Conservation (phyloP, 345 rosid genomes). For the Moricandia arvensis region DNA sequence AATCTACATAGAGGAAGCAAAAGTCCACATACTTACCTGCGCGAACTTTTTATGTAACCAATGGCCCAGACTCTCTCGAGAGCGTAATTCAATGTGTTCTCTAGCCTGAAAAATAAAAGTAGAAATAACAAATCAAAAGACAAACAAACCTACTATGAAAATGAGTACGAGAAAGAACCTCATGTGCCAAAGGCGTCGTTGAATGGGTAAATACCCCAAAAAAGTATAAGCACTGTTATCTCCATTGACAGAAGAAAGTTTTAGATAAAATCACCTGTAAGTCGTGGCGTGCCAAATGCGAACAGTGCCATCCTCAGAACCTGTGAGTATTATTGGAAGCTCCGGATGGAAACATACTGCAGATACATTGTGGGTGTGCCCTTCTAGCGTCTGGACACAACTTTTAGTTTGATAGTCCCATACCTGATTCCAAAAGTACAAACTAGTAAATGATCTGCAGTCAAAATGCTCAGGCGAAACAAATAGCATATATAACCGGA, state of each 20-base stretch:
- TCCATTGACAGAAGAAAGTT: slow-evolving; percentile 26
- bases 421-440: slow-evolving; percentile 44
- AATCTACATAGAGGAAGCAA: slow-evolving; percentile 11
- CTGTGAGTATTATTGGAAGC: slow-evolving; percentile 76
- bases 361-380: slow-evolving; percentile 64
- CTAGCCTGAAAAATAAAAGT: slow-evolving; percentile 53
- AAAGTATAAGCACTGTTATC: slow-evolving; percentile 1
- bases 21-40: slow-evolving; percentile 57
- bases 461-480: background rate
- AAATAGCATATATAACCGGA: slow-evolving; percentile 13
- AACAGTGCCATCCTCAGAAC: slow-evolving; percentile 44
- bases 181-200: background rate
- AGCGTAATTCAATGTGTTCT: slow-evolving; percentile 69
- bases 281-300: no score
- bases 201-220: background rate
- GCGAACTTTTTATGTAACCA: slow-evolving; percentile 81
- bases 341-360: slow-evolving; percentile 85
- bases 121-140: background rate
- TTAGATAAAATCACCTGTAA: slow-evolving; percentile 6
- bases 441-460: slow-evolving; percentile 30
- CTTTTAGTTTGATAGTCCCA: slow-evolving; percentile 91
- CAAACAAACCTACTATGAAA: background rate
- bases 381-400: slow-evolving; percentile 73
- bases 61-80: slow-evolving; percentile 98
- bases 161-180: slow-evolving; percentile 7